Evolutionary conservation across 805 yeast genomes (phyloP).

Genomic region (Zygotorulaspora florentina): DNA sequence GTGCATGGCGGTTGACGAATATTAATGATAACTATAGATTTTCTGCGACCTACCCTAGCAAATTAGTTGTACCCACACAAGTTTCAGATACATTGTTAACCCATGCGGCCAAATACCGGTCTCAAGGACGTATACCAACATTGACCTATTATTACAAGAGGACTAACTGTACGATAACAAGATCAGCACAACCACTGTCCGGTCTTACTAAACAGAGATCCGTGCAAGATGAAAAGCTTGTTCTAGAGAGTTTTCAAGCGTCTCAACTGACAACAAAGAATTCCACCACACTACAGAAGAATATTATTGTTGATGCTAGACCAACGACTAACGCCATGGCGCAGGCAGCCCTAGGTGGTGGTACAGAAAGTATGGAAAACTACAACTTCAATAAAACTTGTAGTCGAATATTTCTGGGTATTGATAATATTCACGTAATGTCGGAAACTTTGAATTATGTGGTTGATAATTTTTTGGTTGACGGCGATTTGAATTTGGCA

Average conservation of each 20-base stretch:
- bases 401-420: slow-evolving; percentile 73
- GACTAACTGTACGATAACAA: slow-evolving; percentile 72
- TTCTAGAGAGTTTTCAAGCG: slow-evolving; percentile 66
- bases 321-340: slow-evolving; percentile 95
- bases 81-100: slow-evolving; percentile 77
- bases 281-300: slow-evolving; percentile 34
- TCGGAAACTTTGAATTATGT: slow-evolving; percentile 72
- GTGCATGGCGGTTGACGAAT: slow-evolving; percentile 65
- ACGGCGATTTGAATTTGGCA: slow-evolving; percentile 56
- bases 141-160: slow-evolving; percentile 67
- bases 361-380: slow-evolving; percentile 88
- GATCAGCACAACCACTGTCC: slow-evolving; percentile 91
- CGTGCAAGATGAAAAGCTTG: slow-evolving; percentile 82
- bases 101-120: slow-evolving; percentile 81
- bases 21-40: slow-evolving; percentile 63
- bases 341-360: slow-evolving; percentile 97
- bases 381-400: slow-evolving; percentile 55
- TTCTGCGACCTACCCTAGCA: slow-evolving; percentile 71
- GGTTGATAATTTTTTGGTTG: slow-evolving; percentile 52
- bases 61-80: slow-evolving; percentile 64
- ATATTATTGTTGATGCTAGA: slow-evolving; percentile 83
- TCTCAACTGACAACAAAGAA: slow-evolving; percentile 37
- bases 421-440: slow-evolving; percentile 95
- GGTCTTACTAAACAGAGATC: slow-evolving; percentile 86
- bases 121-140: slow-evolving; percentile 81